phyloP scores from a whole-genome alignment of 2,329 filamentous ascomycete genomes.

The Talaromyces sp. region DNA sequence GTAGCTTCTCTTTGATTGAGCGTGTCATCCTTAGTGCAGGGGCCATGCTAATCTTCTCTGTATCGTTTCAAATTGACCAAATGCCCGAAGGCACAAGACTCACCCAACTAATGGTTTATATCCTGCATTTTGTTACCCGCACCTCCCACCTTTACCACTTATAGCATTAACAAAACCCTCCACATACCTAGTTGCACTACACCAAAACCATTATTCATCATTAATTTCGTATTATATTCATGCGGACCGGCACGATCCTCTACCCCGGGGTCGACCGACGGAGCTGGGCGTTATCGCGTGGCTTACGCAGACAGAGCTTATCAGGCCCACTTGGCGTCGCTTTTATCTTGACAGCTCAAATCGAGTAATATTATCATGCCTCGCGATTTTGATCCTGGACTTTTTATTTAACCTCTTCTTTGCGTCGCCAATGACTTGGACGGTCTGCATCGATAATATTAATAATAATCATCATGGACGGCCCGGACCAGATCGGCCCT shows the following conservation, averaged over 20 bases:
- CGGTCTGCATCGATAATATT: neutral
- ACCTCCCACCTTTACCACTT: too few relatives aligned
- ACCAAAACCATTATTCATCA: too few relatives aligned
- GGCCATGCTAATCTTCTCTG: slow-evolving; percentile 80
- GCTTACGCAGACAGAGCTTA: neutral
- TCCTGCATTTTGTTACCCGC: neutral
- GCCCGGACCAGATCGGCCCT: slow-evolving; percentile 40
- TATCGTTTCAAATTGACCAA: slow-evolving; percentile 65
- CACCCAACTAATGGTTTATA: slow-evolving; percentile 18
- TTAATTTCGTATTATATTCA: too few relatives aligned
- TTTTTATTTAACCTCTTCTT: neutral
- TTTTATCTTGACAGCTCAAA: neutral
- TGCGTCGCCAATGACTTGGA: neutral
- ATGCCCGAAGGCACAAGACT: slow-evolving; percentile 41
- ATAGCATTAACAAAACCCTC: too few relatives aligned
- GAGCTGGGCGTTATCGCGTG: neutral
- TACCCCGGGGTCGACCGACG: neutral
- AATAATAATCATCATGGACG: slow-evolving; percentile 23
- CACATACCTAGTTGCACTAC: too few relatives aligned
- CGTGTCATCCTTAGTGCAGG: slow-evolving; percentile 92
- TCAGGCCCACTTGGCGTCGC: neutral
- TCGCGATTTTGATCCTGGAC: neutral
- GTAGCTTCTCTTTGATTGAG: slow-evolving; percentile 74
- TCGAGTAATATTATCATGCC: neutral
- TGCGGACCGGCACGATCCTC: too few relatives aligned